Evolutionary conservation across 2,329 filamentous ascomycete genomes (phyloP).

Genomic region (Cladosporium sp.): DNA sequence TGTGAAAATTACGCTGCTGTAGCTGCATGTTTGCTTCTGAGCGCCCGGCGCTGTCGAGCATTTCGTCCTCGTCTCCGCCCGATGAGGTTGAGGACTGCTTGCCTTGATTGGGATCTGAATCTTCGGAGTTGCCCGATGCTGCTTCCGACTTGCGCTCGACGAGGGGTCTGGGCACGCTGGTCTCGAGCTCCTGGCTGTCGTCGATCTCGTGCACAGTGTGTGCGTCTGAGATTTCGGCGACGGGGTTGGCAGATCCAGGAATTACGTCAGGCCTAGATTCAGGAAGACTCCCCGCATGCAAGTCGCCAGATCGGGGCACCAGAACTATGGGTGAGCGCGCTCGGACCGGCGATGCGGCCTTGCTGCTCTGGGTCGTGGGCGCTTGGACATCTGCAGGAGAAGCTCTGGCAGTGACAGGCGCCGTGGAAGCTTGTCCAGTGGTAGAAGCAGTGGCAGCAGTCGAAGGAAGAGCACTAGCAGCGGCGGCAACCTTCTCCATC

Average conservation of each 20-base stretch:
- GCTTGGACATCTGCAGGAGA: not conserved
- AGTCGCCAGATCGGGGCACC: not conserved
- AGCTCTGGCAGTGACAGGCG: not conserved
- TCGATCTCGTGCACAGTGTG: too few species aligned
- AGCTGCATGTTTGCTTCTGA: not conserved
- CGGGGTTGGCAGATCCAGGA: too few species aligned
- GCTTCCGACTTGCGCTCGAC: not conserved
- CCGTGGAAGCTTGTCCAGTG: not conserved
- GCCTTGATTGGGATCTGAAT: not conserved
- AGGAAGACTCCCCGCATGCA: too few species aligned
- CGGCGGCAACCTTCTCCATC: constrained; percentile 8
- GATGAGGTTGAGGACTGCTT: not conserved
- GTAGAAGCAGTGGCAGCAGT: too few species aligned
- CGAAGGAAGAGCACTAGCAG: too few species aligned
- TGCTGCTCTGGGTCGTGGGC: not conserved
- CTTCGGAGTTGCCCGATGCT: not conserved
- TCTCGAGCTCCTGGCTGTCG: not conserved
- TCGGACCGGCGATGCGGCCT: not conserved
- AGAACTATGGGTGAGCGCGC: not conserved
- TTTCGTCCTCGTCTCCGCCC: constrained; percentile 14
- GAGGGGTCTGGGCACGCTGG: not conserved
- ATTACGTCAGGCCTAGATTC: too few species aligned
- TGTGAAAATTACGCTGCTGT: not conserved
- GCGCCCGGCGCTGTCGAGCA: constrained; percentile 15
- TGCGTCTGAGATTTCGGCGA: too few species aligned